Percentiles rank a stretch among this genome's conserved stretches.
phyloP scores from a whole-genome alignment of 2,329 filamentous ascomycete species.

The Tolypocladium guangdongense region DNA sequence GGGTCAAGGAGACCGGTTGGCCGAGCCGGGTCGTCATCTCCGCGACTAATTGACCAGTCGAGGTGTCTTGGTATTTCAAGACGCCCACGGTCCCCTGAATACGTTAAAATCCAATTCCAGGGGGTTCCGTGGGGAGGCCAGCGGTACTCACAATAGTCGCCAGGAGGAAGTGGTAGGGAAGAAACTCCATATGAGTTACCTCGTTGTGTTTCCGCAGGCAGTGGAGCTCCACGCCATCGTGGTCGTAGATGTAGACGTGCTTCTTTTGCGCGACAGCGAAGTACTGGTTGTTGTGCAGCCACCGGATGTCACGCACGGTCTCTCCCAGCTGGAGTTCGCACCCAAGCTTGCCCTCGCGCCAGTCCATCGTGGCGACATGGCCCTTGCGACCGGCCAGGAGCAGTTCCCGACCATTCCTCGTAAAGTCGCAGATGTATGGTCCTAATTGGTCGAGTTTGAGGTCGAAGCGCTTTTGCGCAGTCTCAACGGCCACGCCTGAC shows the following conservation, averaged over 20 bases:
- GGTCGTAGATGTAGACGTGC: slow-evolving; percentile 93
- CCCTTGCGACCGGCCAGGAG: slow-evolving; percentile 83
- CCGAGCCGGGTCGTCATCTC: slow-evolving; percentile 81
- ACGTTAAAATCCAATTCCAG: not conserved
- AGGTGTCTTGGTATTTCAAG: slow-evolving; percentile 90
- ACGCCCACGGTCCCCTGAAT: slow-evolving; percentile 63
- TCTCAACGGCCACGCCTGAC: slow-evolving; percentile 63
- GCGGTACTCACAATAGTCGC: slow-evolving; percentile 59
- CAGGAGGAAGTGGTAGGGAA: slow-evolving; percentile 92
- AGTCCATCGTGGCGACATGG: slow-evolving; percentile 94
- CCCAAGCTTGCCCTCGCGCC: slow-evolving; percentile 80
- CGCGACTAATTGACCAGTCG: slow-evolving; percentile 78
- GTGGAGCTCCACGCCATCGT: slow-evolving; percentile 82
- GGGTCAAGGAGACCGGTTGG: slow-evolving; percentile 68
- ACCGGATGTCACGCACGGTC: slow-evolving; percentile 79
- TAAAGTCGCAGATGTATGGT: slow-evolving; percentile 83
- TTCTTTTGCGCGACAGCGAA: slow-evolving; percentile 96
- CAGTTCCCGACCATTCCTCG: slow-evolving; percentile 76
- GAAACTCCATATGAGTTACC: slow-evolving; percentile 85
- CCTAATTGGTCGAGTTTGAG: slow-evolving; percentile 73
- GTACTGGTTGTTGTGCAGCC: slow-evolving; percentile 89
- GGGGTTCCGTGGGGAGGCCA: not conserved
- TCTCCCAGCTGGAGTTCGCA: slow-evolving; percentile 88
- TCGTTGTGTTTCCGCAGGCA: slow-evolving; percentile 84
- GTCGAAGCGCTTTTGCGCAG: slow-evolving; percentile 88